Evolutionary conservation across 352 stramenopile genomes (phyloP).

Genomic region (Pythium phragmiticola): DNA sequence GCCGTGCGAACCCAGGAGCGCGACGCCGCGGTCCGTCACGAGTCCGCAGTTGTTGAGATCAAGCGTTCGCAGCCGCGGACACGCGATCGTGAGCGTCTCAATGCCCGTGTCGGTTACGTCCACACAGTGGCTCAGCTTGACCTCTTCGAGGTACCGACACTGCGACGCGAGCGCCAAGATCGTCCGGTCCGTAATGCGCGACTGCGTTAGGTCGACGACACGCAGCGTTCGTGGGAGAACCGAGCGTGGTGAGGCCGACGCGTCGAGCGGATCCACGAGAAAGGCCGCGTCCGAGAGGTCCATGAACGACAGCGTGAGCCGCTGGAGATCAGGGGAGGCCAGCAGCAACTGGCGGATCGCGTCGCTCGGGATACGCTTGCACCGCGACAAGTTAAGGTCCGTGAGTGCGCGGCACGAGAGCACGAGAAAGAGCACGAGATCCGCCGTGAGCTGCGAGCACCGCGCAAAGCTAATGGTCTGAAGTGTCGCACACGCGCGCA

Average conservation of each 20-base stretch:
- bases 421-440: conserved; percentile 77
- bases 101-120: conserved; percentile 79
- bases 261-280: conserved; percentile 12
- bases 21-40: conserved; percentile 73
- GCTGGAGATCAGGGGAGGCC: conserved; percentile 55
- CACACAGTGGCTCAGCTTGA: conserved; percentile 74
- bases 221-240: conserved; percentile 45
- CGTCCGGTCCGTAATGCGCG: conserved; percentile 63
- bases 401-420: conserved; percentile 75
- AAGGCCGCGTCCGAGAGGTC: conserved; percentile 72
- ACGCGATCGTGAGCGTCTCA: conserved; percentile 57
- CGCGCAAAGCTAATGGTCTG: conserved; percentile 77
- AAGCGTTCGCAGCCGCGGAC: conserved; percentile 47
- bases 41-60: conserved; percentile 81
- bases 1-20: conserved; percentile 47
- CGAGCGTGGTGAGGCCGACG: conserved; percentile 11
- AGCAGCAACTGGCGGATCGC: conserved; percentile 66
- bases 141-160: conserved; percentile 60
- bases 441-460: conserved; percentile 78
- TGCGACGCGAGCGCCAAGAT: conserved; percentile 61
- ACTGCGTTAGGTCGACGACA: conserved; percentile 72
- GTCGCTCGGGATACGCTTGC: conserved; percentile 82
- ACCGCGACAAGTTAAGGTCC: conserved; percentile 79
- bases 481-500: conserved; percentile 74
- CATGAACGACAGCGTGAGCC: conserved; percentile 85